Base-by-base conservation (phyloP, 208 protist genomes). In the Blastocrithidia nonstop region DNA sequence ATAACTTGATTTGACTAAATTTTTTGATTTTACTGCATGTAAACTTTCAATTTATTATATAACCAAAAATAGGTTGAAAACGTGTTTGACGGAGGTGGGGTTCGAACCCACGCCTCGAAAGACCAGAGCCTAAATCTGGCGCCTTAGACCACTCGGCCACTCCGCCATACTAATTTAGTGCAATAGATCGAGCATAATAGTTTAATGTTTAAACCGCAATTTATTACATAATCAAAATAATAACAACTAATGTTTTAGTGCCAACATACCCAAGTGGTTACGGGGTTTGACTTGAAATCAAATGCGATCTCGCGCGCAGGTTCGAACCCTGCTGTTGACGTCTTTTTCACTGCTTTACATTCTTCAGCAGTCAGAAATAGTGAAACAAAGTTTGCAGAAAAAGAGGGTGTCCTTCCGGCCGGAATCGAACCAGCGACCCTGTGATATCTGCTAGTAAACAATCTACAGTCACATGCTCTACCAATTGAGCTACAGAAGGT, bases 231-330 rank as follows among this genome's bases (percentile, higher is more conserved):
- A 0, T 3, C 17, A 0, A 21, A 11, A 9, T 28, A 3, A 38
- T 13, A 21, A 31, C 5, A 1, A 5, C 6, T 33, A 26, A 22
- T 1, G 20, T 20, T 17, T 27, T 16, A 22, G 26, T 68, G 71
- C 67, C 63, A 72, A 61, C 60, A 72, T 83, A 85, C 75, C 75
- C 75, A 85, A 85, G 75, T 77, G 75, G 70, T 85, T 81, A 85
- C 75, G 75, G 75, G 75, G 75, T 71, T 78, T 85, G 75, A 85
- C 75, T 85, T 76, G 75, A 85, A 85, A 85, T 85, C 75, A 85
- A 78, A 71, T 85, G 75, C 71, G 75, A 85, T 74, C 75, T 85
- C 75, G 71, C 75, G 75, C 75, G 75, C 68, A 85, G 71, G 75
- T 85, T 85, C 75, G 71, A 85, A 85, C 66, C 75, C 75, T 85